Evolutionary conservation across 2,329 filamentous ascomycete species (phyloP).

Genomic region (Zymoseptoria brevis): DNA sequence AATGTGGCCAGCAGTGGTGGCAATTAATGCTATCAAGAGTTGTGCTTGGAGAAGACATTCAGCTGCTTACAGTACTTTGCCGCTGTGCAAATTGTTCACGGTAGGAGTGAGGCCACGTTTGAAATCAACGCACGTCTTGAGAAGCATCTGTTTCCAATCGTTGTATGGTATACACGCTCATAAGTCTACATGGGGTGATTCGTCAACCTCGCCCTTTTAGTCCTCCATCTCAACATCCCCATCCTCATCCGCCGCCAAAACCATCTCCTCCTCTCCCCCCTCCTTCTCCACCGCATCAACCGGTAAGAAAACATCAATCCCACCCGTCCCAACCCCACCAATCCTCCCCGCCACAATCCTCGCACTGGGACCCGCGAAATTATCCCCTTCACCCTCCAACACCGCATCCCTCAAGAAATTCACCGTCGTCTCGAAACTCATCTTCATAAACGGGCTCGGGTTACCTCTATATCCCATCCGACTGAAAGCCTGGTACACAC

Average conservation of each 20-base stretch:
- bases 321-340: constrained; percentile 77
- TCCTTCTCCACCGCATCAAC: constrained; percentile 7
- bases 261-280: constrained; percentile 1
- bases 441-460: constrained; percentile 90
- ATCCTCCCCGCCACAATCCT: constrained; percentile 81
- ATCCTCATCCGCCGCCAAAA: constrained; percentile 6
- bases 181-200: neutral
- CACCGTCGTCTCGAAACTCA: constrained; percentile 98
- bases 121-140: neutral
- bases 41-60: too few relatives aligned
- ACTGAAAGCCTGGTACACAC: constrained; percentile 85
- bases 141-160: too few relatives aligned
- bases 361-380: constrained; percentile 74
- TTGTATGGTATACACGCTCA: neutral
- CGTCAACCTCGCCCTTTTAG: neutral
- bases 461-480: constrained; percentile 79
- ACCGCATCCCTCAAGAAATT: constrained; percentile 90
- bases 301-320: constrained; percentile 71
- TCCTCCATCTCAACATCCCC: constrained; percentile 3
- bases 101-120: too few relatives aligned
- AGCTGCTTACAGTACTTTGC: too few relatives aligned
- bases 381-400: constrained; percentile 82
- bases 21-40: too few relatives aligned
- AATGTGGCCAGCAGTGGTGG: too few relatives aligned
- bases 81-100: too few relatives aligned